A percentile compares a stretch with the other conserved stretches of the same genome.
phyloP scores from a whole-genome alignment of 2,329 filamentous ascomycete species.

The Leptographium procerum region DNA sequence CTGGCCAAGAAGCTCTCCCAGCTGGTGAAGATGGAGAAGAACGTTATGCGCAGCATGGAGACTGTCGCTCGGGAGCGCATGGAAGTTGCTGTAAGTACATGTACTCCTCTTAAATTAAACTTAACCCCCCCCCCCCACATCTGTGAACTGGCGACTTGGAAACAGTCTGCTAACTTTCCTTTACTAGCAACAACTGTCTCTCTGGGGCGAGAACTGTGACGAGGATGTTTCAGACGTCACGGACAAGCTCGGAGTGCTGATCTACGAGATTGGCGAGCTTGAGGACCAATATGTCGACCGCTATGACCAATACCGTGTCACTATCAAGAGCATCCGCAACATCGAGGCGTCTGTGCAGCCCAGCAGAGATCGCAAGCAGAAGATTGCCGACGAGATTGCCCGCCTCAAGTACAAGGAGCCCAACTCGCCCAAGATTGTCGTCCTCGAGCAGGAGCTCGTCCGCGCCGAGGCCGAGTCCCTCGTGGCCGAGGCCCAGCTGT shows the following conservation, averaged over 20 bases:
- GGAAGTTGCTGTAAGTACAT: constrained; percentile 83
- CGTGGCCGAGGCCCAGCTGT: constrained; percentile 93
- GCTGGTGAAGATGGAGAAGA: constrained; percentile 99
- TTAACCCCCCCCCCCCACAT: not conserved
- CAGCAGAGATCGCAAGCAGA: constrained; percentile 98
- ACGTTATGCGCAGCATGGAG: constrained; percentile 98
- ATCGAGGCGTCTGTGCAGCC: constrained; percentile 98
- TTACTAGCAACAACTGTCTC: constrained; percentile 88
- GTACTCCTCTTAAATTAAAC: constrained; percentile 32
- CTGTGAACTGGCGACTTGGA: not conserved
- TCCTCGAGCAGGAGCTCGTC: constrained; percentile 96
- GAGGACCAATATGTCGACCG: constrained; percentile 98
- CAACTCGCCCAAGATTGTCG: constrained; percentile 93
- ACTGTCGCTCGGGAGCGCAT: constrained; percentile 90
- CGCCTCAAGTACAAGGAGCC: constrained; percentile 99
- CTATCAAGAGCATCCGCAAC: constrained; percentile 98
- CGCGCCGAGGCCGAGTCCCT: constrained; percentile 98
- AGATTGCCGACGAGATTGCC: constrained; percentile 97
- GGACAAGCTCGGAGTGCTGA: constrained; percentile 93
- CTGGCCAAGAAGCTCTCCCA: constrained; percentile 95
- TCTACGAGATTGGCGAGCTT: constrained; percentile 97
- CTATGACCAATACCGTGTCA: constrained; percentile 98
- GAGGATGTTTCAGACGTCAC: constrained; percentile 98
- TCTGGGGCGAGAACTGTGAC: constrained; percentile 92
- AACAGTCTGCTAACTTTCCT: not conserved